These are phyloP conservation scores for Vanrija sp. DNA, from an alignment of 1,284 basidiomycete species.

Conservation along the genomic window DNA sequence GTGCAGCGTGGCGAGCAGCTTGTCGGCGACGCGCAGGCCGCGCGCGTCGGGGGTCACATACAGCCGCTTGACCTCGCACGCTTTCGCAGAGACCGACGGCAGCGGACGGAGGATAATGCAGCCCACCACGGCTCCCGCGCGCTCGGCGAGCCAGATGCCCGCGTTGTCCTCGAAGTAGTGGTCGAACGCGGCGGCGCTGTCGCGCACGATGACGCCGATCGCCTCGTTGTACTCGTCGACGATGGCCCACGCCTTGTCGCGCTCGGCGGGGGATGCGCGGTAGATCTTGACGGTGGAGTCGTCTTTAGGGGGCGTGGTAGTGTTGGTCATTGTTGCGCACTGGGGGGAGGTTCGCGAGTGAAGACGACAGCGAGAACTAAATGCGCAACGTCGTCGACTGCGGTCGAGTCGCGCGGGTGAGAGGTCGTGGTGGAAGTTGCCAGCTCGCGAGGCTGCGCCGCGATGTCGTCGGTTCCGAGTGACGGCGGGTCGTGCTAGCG, in stretches of 20 bases:
- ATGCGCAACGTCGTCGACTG: too few relatives aligned
- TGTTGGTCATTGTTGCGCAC: too few relatives aligned
- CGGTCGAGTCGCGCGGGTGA: too few relatives aligned
- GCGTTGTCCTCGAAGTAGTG: slow-evolving; percentile 27
- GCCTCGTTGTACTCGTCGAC: slow-evolving; percentile 12
- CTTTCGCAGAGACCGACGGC: neutral
- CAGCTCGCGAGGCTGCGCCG: too few relatives aligned
- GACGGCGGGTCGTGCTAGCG: too few relatives aligned
- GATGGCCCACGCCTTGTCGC: slow-evolving; percentile 4
- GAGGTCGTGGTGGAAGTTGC: too few relatives aligned
- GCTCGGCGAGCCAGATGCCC: slow-evolving; percentile 22
- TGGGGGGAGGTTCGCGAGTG: too few relatives aligned
- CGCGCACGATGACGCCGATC: slow-evolving; percentile 6
- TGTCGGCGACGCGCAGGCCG: slow-evolving; percentile 3
- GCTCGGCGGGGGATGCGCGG: slow-evolving; percentile 1
- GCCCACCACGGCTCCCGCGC: neutral
- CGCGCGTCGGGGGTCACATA: slow-evolving; percentile 7
- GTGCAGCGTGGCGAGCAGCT: slow-evolving; percentile 3
- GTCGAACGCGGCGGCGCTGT: slow-evolving; percentile 25
- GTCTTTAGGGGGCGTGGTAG: neutral
- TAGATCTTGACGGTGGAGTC: neutral
- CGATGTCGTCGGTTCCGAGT: too few relatives aligned
- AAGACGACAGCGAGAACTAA: too few relatives aligned
- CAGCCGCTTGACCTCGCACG: slow-evolving; percentile 11
- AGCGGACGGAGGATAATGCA: slow-evolving; percentile 12